phyloP scores from a whole-genome alignment of 192 early-diverging fungal genomes.

The Gryganskiella cystojenkinii region DNA sequence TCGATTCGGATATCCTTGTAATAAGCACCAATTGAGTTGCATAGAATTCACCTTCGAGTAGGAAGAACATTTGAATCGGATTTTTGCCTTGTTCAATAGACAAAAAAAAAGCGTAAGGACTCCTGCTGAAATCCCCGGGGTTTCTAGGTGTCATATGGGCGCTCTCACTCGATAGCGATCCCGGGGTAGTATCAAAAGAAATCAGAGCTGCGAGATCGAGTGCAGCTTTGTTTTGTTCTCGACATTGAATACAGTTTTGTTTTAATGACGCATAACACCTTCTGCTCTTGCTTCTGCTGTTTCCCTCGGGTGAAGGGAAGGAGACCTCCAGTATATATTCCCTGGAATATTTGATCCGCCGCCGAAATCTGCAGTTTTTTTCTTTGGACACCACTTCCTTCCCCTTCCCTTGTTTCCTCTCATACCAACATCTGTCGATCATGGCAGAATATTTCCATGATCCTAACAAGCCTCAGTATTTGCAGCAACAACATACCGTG shows the following conservation, averaged over 20 bases:
- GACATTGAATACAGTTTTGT: too few relatives aligned
- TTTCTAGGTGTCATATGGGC: too few relatives aligned
- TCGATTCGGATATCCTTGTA: too few relatives aligned
- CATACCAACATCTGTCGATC: conserved; percentile 8
- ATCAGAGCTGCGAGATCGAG: background rate
- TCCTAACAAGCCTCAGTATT: conserved; percentile 3
- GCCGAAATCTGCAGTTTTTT: conserved; percentile 9
- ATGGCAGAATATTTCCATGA: conserved; percentile 3
- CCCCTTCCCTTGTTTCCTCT: too few relatives aligned
- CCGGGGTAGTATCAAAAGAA: conserved; percentile 2
- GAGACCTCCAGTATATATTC: background rate
- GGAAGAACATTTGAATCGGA: too few relatives aligned
- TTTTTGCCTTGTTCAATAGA: too few relatives aligned
- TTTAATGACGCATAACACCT: too few relatives aligned
- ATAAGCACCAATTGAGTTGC: too few relatives aligned
- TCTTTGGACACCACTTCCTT: conserved; percentile 13
- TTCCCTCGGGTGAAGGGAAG: background rate
- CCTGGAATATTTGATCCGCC: conserved; percentile 9
- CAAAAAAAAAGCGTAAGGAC: too few relatives aligned
- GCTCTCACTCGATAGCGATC: conserved; percentile 2
- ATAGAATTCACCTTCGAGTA: too few relatives aligned
- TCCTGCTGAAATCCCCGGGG: too few relatives aligned
- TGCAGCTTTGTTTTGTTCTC: conserved; percentile 7
- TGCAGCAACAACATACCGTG: background rate
- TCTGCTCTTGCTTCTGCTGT: background rate